A percentile compares a stretch with the other conserved stretches of the same genome.
Conservation (phyloP, 108 stramenopile species). For the Schizochytrium sp. region DNA sequence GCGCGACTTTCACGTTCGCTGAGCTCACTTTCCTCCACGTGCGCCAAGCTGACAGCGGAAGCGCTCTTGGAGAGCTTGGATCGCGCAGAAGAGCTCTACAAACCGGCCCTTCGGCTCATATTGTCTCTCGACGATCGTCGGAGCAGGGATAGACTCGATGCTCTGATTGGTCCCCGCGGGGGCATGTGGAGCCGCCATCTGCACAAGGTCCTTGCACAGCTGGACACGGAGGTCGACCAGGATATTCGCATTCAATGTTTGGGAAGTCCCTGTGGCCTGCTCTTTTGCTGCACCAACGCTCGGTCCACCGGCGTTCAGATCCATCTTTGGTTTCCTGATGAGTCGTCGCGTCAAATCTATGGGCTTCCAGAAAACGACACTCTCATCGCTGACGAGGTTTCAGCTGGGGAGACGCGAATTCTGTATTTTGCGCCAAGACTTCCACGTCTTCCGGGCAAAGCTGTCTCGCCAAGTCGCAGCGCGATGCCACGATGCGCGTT, state of each 20-base stretch:
- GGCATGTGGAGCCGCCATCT: not conserved
- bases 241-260: not conserved
- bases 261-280: not conserved
- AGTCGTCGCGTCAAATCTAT: not conserved
- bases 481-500: not conserved
- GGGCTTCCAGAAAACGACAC: not conserved
- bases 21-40: not conserved
- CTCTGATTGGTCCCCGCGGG: not conserved
- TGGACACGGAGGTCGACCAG: not conserved
- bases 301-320: not conserved
- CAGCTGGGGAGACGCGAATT: not conserved
- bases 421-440: not conserved
- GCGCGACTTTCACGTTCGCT: not conserved
- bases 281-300: not conserved
- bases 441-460: not conserved
- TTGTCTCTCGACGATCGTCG: not conserved
- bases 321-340: not conserved
- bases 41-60: not conserved
- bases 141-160: not conserved
- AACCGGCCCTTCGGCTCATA: not conserved
- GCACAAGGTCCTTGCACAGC: not conserved
- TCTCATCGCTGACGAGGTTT: not conserved
- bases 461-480: not conserved
- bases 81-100: not conserved
- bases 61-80: not conserved